A percentile compares a stretch with the other conserved stretches of the same genome.
phyloP scores from a whole-genome alignment of 2,329 filamentous ascomycete genomes.

The Huntiella bhutanensis region DNA sequence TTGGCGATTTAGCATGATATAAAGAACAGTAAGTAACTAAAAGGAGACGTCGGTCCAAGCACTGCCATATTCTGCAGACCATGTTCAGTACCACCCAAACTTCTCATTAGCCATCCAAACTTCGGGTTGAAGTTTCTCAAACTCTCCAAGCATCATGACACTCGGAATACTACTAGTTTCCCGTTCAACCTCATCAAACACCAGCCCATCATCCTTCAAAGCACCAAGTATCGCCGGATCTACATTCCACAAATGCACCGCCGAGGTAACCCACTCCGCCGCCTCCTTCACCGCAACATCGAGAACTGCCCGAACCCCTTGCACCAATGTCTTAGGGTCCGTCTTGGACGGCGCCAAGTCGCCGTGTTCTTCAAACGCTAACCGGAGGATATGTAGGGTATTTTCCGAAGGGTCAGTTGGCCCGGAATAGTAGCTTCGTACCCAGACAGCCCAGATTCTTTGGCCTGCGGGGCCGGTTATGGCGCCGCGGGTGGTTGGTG shows the following conservation, averaged over 20 bases:
- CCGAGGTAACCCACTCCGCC: conserved; percentile 46
- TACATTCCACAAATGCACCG: conserved; percentile 74
- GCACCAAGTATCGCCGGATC: conserved; percentile 30
- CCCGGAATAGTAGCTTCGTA: conserved; percentile 40
- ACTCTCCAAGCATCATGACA: conserved; percentile 42
- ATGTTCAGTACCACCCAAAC: conserved; percentile 50
- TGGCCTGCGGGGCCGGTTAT: conserved; percentile 30
- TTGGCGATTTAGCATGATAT: not conserved
- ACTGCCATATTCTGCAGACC: not conserved
- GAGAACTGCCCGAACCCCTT: conserved; percentile 43
- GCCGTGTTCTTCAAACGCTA: conserved; percentile 40
- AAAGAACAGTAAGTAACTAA: conserved; percentile 13
- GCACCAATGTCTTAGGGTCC: conserved; percentile 25
- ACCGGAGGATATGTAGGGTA: conserved; percentile 47
- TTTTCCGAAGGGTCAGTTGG: conserved; percentile 38
- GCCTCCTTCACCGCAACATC: conserved; percentile 52
- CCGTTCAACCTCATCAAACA: conserved; percentile 32
- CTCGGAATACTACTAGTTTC: conserved; percentile 51
- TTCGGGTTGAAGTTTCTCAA: conserved; percentile 18
- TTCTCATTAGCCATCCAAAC: conserved; percentile 64
- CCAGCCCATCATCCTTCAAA: conserved; percentile 27
- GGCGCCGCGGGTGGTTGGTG: conserved; percentile 50
- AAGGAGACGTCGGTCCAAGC: conserved; percentile 9
- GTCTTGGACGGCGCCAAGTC: conserved; percentile 16
- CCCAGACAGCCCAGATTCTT: conserved; percentile 57